A percentile compares a stretch with the other conserved stretches of the same genome.
Evolutionary conservation across 148 eudicot genomes (phyloP).

Genomic region (Diospyros kaki): DNA sequence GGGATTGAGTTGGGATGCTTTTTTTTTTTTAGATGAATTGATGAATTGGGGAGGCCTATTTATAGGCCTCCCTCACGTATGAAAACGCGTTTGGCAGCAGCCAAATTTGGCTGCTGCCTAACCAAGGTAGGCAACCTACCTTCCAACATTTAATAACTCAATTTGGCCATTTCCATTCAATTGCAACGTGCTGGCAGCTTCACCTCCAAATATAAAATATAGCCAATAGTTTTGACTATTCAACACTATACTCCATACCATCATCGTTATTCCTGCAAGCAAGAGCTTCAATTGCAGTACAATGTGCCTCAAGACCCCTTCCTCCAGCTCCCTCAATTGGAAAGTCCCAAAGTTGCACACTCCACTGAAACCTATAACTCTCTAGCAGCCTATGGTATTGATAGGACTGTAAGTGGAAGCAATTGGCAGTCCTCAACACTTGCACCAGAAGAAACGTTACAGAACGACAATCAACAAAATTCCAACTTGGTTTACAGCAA

Average conservation of each 20-base stretch:
- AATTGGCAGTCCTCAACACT: slow-evolving; percentile 20
- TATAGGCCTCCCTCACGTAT: no score
- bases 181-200: no score
- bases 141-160: no score
- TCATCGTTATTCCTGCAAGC: slow-evolving; percentile 44
- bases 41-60: no score
- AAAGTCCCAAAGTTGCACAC: slow-evolving; percentile 51
- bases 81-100: no score
- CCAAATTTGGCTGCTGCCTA: no score
- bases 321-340: slow-evolving; percentile 66
- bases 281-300: slow-evolving; percentile 53
- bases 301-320: slow-evolving; percentile 47
- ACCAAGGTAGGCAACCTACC: no score
- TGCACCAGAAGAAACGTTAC: slow-evolving; percentile 27
- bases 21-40: no score
- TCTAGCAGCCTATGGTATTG: slow-evolving; percentile 20
- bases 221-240: no score
- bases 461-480: slow-evolving; percentile 19
- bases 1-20: no score
- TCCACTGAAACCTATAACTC: slow-evolving; percentile 21
- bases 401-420: slow-evolving; percentile 13
- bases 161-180: no score
- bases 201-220: no score
- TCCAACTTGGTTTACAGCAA: slow-evolving; percentile 24
- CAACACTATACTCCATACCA: slow-evolving; percentile 30